Evolutionary conservation across 352 stramenopile species (phyloP).

Genomic region (Pythium vanterpoolii): DNA sequence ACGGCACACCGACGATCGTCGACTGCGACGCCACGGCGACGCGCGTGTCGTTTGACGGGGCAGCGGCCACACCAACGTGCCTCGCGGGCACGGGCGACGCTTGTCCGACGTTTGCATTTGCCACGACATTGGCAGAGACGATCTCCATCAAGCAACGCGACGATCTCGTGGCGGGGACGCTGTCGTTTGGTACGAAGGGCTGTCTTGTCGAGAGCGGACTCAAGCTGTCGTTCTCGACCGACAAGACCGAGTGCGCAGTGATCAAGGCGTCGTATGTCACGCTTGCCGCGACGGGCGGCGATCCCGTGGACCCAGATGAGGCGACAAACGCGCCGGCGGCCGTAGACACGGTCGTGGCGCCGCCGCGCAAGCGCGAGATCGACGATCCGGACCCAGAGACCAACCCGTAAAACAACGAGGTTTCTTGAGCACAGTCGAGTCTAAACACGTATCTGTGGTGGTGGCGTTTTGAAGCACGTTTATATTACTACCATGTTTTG

Average conservation of each 20-base stretch:
- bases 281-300: background rate
- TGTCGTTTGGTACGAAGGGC: constrained; percentile 14
- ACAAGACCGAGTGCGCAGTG: constrained; percentile 6
- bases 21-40: constrained; percentile 1
- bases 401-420: background rate
- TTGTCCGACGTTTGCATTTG: constrained; percentile 15
- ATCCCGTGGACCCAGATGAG: constrained; percentile 16
- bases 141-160: constrained; percentile 11
- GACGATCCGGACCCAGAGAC: constrained; percentile 15
- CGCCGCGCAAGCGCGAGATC: background rate
- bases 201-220: constrained; percentile 9
- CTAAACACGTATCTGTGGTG: background rate
- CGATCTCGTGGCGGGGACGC: constrained; percentile 12
- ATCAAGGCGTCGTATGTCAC: constrained; percentile 17
- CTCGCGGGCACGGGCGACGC: constrained; percentile 2
- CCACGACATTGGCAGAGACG: background rate
- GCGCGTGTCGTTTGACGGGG: constrained; percentile 8
- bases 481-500: background rate
- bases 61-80: background rate
- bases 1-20: constrained; percentile 7
- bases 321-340: background rate
- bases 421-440: too few relatives aligned
- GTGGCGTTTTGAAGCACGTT: background rate
- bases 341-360: background rate
- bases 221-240: constrained; percentile 9